These are phyloP conservation scores for Polytrichum formosum DNA, from an alignment of 225 moss, liverwort and hornwort species.

Conservation along the genomic window DNA sequence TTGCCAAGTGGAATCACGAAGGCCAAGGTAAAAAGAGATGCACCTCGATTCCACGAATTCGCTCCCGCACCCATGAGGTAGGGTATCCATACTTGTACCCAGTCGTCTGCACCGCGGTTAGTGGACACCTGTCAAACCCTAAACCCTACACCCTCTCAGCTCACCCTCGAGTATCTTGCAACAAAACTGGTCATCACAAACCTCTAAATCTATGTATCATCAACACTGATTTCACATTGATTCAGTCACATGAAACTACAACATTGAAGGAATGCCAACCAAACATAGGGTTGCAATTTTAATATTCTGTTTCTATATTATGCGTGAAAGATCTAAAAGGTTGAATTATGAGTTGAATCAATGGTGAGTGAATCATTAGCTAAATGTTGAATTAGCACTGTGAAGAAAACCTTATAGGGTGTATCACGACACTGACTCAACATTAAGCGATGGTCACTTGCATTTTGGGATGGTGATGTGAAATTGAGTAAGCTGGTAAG, in stretches of 20 bases:
- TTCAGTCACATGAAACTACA: neutral
- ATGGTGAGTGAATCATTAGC: too few species aligned
- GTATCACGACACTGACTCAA: too few species aligned
- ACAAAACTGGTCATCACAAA: neutral
- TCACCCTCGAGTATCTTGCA: neutral
- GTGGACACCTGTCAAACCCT: constrained; percentile 5
- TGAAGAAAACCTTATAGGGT: too few species aligned
- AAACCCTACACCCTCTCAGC: neutral
- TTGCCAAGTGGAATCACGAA: neutral
- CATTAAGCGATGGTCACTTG: too few species aligned
- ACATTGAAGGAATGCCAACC: neutral
- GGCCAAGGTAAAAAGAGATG: neutral
- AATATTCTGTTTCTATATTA: too few species aligned
- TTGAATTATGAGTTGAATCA: too few species aligned
- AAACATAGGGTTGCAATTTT: too few species aligned
- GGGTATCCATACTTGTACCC: constrained; percentile 13
- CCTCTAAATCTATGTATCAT: neutral
- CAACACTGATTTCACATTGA: neutral
- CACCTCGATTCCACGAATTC: constrained; percentile 50
- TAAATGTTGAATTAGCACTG: too few species aligned
- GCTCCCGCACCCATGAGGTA: constrained; percentile 3
- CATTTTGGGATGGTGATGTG: neutral
- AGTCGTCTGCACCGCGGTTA: constrained; percentile 3
- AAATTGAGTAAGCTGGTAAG: neutral
- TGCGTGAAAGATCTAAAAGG: too few species aligned